These are phyloP conservation scores for Coemansia sp. DNA, from an alignment of 192 early-diverging fungal genomes.

Conservation along the genomic window DNA sequence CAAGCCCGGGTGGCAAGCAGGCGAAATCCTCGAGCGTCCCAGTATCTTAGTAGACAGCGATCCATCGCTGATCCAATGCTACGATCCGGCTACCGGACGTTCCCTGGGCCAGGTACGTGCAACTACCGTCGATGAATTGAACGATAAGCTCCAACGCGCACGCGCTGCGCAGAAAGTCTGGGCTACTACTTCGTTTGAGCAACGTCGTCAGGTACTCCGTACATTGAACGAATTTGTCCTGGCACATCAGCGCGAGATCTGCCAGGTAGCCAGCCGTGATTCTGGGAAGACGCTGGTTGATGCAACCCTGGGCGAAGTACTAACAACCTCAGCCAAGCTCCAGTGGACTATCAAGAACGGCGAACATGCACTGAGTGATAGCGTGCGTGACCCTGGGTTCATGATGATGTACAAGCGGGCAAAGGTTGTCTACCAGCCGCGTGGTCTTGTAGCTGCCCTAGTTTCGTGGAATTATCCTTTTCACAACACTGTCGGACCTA, in stretches of 20 bases:
- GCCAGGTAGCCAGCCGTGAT: constrained; percentile 67
- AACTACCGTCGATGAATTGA: constrained; percentile 59
- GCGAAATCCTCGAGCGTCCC: constrained; percentile 27
- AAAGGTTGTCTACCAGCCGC: constrained; percentile 74
- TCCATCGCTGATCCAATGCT: constrained; percentile 67
- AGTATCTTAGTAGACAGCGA: constrained; percentile 22
- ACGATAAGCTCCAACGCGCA: constrained; percentile 57
- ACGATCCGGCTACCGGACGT: constrained; percentile 81
- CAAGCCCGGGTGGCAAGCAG: constrained; percentile 29
- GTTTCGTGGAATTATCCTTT: constrained; percentile 91
- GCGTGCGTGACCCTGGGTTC: constrained; percentile 64
- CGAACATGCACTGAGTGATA: constrained; percentile 65
- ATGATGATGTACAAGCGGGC: constrained; percentile 77
- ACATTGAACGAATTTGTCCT: constrained; percentile 72
- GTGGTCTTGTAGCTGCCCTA: constrained; percentile 78
- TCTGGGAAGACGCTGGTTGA: constrained; percentile 84
- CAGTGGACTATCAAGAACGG: constrained; percentile 79
- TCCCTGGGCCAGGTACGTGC: constrained; percentile 62
- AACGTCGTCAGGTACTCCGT: constrained; percentile 68
- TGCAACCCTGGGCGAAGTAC: constrained; percentile 79
- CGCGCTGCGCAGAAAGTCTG: constrained; percentile 66
- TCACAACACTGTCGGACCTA: constrained; percentile 74
- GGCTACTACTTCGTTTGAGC: constrained; percentile 68
- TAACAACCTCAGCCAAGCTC: constrained; percentile 75
- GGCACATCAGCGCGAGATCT: constrained; percentile 72